Evolutionary conservation across 75 land plant genomes (phyloP).

Genomic region (Gnetum montanum): DNA sequence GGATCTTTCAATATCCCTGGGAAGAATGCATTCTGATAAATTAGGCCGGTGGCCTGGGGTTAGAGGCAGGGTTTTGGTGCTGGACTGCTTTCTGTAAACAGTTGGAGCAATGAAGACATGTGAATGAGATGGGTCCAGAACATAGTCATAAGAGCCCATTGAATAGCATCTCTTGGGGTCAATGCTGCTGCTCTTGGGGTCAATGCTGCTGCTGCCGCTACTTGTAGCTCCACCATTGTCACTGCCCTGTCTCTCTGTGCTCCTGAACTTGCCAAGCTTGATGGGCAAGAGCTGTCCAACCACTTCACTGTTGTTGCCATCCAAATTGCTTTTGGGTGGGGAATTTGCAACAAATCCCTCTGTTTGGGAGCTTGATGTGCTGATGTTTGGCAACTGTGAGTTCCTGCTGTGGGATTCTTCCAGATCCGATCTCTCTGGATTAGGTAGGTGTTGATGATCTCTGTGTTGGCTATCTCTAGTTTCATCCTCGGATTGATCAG

Average conservation of each 20-base stretch:
- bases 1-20: conserved; percentile 2
- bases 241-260: conserved; percentile 4
- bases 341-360: neutral
- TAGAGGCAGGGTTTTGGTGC: conserved; percentile 14
- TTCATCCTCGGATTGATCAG: conserved; percentile 21
- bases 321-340: neutral
- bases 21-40: conserved; percentile 35
- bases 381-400: neutral
- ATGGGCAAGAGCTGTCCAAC: conserved; percentile 44
- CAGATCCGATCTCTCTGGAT: conserved; percentile 5
- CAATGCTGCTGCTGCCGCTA: neutral
- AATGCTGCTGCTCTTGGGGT: conserved; percentile 10
- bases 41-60: conserved; percentile 38
- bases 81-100: conserved; percentile 24
- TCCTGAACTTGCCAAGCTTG: conserved; percentile 54
- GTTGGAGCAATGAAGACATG: conserved; percentile 58
- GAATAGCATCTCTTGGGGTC: conserved; percentile 46
- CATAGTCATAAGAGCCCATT: conserved; percentile 56
- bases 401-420: conserved; percentile 9
- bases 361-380: conserved; percentile 7
- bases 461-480: too few species aligned
- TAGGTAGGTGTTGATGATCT: conserved; percentile 9
- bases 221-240: neutral
- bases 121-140: conserved; percentile 24
- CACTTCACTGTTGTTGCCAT: conserved; percentile 16